These are phyloP conservation scores for Hanseniaspora lindneri DNA, from an alignment of 805 yeast species.

Conservation along the genomic window DNA sequence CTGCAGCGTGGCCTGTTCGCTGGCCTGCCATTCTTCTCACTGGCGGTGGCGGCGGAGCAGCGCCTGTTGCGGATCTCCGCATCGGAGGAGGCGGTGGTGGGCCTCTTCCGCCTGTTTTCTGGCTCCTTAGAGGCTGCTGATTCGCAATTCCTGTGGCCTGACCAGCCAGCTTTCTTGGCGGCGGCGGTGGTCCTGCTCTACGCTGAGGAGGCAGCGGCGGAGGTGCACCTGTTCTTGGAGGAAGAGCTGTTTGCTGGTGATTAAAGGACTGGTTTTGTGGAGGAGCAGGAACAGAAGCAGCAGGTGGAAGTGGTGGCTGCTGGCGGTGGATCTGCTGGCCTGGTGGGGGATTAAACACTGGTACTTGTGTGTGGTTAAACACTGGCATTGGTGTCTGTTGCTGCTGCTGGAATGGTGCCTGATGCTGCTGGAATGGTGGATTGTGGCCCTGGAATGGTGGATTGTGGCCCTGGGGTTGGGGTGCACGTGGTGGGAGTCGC, in stretches of 20 bases:
- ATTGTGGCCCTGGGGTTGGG: constrained; percentile 18
- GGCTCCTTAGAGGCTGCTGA: constrained; percentile 21
- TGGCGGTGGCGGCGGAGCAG: constrained; percentile 12
- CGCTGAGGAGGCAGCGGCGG: constrained; percentile 13
- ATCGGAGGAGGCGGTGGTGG: constrained; percentile 23
- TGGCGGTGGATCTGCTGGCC: no score
- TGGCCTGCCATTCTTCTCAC: constrained; percentile 12
- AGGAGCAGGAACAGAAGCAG: constrained; percentile 16
- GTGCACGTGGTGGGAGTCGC: not conserved
- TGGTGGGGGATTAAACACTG: no score
- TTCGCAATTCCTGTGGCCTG: constrained; percentile 18
- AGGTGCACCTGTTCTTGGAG: constrained; percentile 12
- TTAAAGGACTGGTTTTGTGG: constrained; percentile 21
- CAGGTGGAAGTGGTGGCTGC: constrained; percentile 23
- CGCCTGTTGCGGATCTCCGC: constrained; percentile 17
- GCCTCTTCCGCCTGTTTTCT: constrained; percentile 21
- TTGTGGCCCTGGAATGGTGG: not conserved
- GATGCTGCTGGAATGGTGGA: no score
- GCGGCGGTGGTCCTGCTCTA: constrained; percentile 18
- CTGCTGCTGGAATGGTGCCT: no score
- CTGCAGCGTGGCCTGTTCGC: constrained; percentile 16
- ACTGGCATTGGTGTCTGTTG: no score
- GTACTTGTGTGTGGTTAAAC: no score
- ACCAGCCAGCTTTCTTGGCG: constrained; percentile 21
- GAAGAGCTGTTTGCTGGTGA: constrained; percentile 16